phyloP scores from a whole-genome alignment of 768 basidiomycete genomes.

The Boletus pseudo-olivaceus region DNA sequence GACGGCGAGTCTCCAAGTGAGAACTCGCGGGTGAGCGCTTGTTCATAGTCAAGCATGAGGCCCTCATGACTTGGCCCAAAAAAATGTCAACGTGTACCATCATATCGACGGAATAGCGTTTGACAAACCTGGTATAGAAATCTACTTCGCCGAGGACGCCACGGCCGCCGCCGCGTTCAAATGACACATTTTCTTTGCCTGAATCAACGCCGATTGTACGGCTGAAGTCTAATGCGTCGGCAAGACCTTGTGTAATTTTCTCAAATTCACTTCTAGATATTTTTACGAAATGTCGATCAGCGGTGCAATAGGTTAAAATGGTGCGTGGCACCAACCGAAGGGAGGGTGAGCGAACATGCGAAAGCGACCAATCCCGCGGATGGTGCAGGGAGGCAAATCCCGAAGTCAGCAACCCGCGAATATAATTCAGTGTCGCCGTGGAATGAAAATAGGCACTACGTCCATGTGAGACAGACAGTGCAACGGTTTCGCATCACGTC shows the following conservation, averaged over 20 bases:
- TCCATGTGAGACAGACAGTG: slow-evolving; percentile 4
- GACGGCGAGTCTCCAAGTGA: slow-evolving; percentile 34
- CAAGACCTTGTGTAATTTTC: slow-evolving; percentile 74
- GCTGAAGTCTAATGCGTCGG: slow-evolving; percentile 92
- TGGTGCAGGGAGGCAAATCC: slow-evolving; percentile 93
- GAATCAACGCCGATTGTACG: slow-evolving; percentile 78
- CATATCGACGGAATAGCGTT: background rate
- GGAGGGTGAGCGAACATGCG: slow-evolving; percentile 82
- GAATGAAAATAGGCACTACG: slow-evolving; percentile 94
- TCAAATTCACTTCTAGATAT: slow-evolving; percentile 72
- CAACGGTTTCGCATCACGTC: slow-evolving; percentile 1
- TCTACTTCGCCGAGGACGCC: slow-evolving; percentile 84
- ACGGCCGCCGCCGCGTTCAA: slow-evolving; percentile 68
- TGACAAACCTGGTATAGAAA: slow-evolving; percentile 79
- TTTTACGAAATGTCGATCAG: slow-evolving; percentile 13
- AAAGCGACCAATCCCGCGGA: slow-evolving; percentile 88
- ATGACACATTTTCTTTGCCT: slow-evolving; percentile 42
- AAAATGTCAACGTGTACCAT: background rate
- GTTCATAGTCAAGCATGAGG: slow-evolving; percentile 87
- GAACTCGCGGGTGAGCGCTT: slow-evolving; percentile 79
- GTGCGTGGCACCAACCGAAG: slow-evolving; percentile 48
- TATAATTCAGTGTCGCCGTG: slow-evolving; percentile 86
- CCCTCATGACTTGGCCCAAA: slow-evolving; percentile 73
- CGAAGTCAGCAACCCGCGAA: slow-evolving; percentile 83
- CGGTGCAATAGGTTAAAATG: background rate